Evolutionary conservation across 768 basidiomycete genomes (phyloP), one percentile per base, ranked within the genome.

Genomic region (Sporobolomyces pararoseus): DNA sequence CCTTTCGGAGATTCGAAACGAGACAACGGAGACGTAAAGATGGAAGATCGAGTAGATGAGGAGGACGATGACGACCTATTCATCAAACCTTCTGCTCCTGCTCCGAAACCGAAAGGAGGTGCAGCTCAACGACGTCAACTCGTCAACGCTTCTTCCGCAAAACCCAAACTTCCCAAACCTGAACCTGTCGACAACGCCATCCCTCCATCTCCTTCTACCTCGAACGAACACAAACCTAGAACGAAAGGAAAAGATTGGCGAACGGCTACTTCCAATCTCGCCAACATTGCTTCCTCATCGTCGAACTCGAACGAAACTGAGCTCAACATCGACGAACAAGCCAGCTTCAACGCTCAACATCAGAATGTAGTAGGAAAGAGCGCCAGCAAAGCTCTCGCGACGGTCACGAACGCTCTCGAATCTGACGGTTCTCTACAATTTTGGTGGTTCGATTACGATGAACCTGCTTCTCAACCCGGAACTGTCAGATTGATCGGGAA

Each of bases 401-500:
- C 57, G 14, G 62, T 63, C 39, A 69, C 82, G 57, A 77, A 80
- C 49, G 88, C 87, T 0, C 83, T 93, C 3, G 91, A 97, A 76
- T 81, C 85, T 6, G 91, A 96, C 72, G 92, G 91, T 2, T 89
- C 87, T 4, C 81, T 98, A 19, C 85, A 85, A 32, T 93, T 99
- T 83, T 99, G 88, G 82, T 99, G 96, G 96, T 82, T 97, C 27
- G 96, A 99, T 77, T 91, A 91, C 76, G 85, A 94, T 39, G 98
- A 78, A 84, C 85, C 55, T 85, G 89, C 21, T 70, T 9, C 23
- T 5, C 59, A 61, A 34, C 65, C 79, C 31, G 95, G 93, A 21
- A 86, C 85, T 68, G 82, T 99, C 5, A 88, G 91, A 78, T 88
- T 99, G 72, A 85, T 90, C 51, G 96, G 96, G 10, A 98, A 98